These are phyloP conservation scores for Phyllosticta paracitricarpa DNA, from an alignment of 2,329 filamentous ascomycete species.

Conservation along the genomic window DNA sequence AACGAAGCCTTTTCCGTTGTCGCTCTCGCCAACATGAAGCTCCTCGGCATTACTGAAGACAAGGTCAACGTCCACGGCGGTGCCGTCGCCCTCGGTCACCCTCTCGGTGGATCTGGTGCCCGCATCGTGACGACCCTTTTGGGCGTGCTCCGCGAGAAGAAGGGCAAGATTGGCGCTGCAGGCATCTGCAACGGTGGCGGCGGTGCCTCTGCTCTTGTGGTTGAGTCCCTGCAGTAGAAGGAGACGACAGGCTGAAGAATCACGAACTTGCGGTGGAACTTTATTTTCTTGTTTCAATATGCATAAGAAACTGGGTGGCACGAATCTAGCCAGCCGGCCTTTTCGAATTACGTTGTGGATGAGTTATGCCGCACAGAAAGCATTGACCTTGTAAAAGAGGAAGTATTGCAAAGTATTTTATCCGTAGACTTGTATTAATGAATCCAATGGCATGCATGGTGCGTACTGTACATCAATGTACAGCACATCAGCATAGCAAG, in stretches of 20 bases:
- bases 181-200: conserved; percentile 98
- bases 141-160: conserved; percentile 80
- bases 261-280: background rate
- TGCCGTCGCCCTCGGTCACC: conserved; percentile 91
- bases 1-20: conserved; percentile 99
- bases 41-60: conserved; percentile 66
- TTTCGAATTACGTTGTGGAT: background rate
- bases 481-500: background rate
- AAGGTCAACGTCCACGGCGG: conserved; percentile 95
- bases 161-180: conserved; percentile 84
- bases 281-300: conserved; percentile 3
- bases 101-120: conserved; percentile 85
- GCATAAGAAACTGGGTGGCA: background rate
- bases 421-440: no score
- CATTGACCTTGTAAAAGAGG: no score
- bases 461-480: background rate
- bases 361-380: background rate
- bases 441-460: no score
- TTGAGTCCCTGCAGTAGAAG: conserved; percentile 49
- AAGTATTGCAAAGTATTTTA: no score
- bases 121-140: conserved; percentile 86
- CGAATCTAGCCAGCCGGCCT: no score
- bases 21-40: conserved; percentile 89
- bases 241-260: background rate
- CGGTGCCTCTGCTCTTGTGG: conserved; percentile 84